These are phyloP conservation scores for Eimeria maxima DNA, from an alignment of 169 alveolate genomes.

Conservation along the genomic window DNA sequence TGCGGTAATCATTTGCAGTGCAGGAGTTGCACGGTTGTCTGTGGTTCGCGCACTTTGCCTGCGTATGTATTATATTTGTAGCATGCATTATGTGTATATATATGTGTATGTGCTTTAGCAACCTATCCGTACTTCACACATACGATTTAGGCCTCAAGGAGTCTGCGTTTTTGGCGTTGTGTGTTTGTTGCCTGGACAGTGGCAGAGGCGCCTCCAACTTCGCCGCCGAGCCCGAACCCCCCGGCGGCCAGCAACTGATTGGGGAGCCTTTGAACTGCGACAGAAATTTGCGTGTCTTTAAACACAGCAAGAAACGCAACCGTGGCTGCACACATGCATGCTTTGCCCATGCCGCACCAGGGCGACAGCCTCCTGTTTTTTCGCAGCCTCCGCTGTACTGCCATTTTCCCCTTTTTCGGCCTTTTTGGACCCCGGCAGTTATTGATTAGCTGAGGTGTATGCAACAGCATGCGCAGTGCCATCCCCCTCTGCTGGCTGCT, in stretches of 20 bases:
- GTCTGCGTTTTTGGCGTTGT: background rate
- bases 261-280: background rate
- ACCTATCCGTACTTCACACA: background rate
- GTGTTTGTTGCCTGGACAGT: background rate
- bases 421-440: background rate
- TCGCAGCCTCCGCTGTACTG: background rate
- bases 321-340: background rate
- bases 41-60: background rate
- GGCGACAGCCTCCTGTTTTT: background rate
- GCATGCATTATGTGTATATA: background rate
- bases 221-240: background rate
- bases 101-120: background rate
- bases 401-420: background rate
- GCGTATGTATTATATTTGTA: background rate
- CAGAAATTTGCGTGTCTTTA: background rate
- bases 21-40: background rate
- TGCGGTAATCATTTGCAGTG: background rate
- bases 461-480: background rate
- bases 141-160: background rate
- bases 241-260: background rate
- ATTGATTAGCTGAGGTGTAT: background rate
- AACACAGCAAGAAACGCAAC: background rate
- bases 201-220: slow-evolving; percentile 27
- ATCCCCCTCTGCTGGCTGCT: background rate
- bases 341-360: background rate